These are phyloP conservation scores for Xylaria sp. DNA, from an alignment of 2,329 filamentous ascomycete genomes.

Conservation along the genomic window DNA sequence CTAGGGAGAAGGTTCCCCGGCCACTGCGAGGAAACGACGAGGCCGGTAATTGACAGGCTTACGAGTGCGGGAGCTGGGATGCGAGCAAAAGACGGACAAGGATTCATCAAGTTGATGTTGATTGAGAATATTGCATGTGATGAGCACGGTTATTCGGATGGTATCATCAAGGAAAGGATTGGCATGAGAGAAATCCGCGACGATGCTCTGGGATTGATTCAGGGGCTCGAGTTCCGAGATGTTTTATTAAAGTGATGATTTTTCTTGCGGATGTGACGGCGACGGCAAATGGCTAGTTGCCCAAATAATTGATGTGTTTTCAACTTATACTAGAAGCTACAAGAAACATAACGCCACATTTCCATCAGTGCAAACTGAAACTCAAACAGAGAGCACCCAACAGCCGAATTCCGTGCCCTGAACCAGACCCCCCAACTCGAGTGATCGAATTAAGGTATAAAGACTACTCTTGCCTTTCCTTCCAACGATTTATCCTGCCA, in stretches of 20 bases:
- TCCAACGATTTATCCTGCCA: constrained; percentile 40
- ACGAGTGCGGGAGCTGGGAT: neutral
- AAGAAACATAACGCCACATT: no score
- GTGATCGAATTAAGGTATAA: constrained; percentile 28
- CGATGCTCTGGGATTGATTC: neutral
- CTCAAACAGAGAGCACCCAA: no score
- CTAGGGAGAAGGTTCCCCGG: neutral
- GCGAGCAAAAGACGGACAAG: neutral
- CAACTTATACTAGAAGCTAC: no score
- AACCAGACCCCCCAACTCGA: neutral
- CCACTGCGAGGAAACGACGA: neutral
- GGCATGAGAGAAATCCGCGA: neutral
- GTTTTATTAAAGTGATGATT: neutral
- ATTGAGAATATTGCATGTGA: neutral
- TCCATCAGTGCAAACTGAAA: no score
- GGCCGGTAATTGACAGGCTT: neutral
- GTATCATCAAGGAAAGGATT: neutral
- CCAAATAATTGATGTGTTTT: no score
- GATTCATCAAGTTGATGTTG: neutral
- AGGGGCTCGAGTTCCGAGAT: neutral
- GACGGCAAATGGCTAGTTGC: neutral
- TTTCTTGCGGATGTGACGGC: neutral
- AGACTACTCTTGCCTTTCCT: constrained; percentile 37
- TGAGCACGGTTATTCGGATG: neutral
- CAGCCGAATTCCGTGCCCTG: no score